Base-by-base conservation (phyloP, 129 eudicot species). In the Helianthus tuberosus region DNA sequence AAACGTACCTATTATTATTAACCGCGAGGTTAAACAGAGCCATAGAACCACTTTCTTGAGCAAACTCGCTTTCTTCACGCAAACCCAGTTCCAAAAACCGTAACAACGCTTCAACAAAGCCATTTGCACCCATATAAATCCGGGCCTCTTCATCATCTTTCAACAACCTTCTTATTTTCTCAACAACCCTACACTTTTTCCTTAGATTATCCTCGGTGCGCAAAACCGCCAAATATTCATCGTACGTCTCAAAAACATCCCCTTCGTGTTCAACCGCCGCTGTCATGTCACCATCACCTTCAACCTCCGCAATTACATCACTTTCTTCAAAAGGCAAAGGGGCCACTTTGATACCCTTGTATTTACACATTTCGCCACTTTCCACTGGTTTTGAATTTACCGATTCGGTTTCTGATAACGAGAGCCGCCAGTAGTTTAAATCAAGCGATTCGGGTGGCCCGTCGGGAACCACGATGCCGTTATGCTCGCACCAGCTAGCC, bases 361-460 rank as follows among this genome's bases (percentile, higher is more conserved):
- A 73, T 72, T 95, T 88, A 72, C 85, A 82, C 8, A 87, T 77
- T 35, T 86, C 84, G 13, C 82, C 64, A 73, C 86, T 91, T 43
- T 85, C 94, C 32, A 62, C 25, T 9, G 81, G 81, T 78, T 86
- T 91, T 3, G 92, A 87, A 68, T 85, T 86, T 7, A 85, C 75
- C 1, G 96, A 86, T 23, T 94, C 97, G 61, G 81, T 88, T 58
- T 88, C 97, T 0, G 96, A 89, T 73, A 91, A 72, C 7, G 82
- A 93, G 46, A 95, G 89, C 82, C 92, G 84, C 99, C 99, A 95
- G 78, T 91, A 95, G 73, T 95, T 91, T 29, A 89, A 89, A 79
- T 95, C 99, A n/a, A 91, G 97, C 1, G 97, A 91, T 58, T 95
- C 96, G 1, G 99, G 99, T 43, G 99, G 99, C 0, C 92, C 96